phyloP scores from a whole-genome alignment of 169 alveolate species.

The Plasmodium billcollinsi region DNA sequence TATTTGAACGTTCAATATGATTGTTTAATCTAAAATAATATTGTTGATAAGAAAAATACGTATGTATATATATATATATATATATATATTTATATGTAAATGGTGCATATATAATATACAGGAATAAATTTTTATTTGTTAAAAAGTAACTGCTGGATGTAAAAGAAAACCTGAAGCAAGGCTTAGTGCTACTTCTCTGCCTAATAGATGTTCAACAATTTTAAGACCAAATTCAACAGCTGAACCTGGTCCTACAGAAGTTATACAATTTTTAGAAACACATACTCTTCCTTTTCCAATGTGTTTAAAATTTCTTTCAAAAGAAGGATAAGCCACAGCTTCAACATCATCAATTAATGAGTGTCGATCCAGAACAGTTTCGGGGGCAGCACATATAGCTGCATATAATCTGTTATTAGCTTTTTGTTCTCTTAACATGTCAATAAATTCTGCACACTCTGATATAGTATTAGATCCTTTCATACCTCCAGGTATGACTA shows the following conservation, averaged over 20 bases:
- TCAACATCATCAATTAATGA: conserved; percentile 86
- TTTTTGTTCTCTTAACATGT: conserved; percentile 82
- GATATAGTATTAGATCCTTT: conserved; percentile 80
- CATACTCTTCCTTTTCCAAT: conserved; percentile 84
- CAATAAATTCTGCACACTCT: conserved; percentile 46
- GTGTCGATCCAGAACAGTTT: conserved; percentile 81
- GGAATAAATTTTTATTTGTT: conserved; percentile 12
- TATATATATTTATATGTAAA: neutral
- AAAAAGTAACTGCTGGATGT: conserved; percentile 62
- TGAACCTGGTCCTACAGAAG: conserved; percentile 87
- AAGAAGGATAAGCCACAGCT: conserved; percentile 83
- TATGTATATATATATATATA: neutral
- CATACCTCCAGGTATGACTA: conserved; percentile 87
- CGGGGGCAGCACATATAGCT: conserved; percentile 89
- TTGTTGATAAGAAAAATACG: no score
- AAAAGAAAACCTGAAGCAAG: conserved; percentile 61
- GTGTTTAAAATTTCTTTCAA: conserved; percentile 82
- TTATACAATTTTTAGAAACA: conserved; percentile 83
- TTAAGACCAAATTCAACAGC: conserved; percentile 86
- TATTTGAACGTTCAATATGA: no score
- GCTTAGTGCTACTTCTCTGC: conserved; percentile 55
- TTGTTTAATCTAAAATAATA: no score
- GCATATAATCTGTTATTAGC: conserved; percentile 81
- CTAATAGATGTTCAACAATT: conserved; percentile 82
- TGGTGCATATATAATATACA: neutral